phyloP scores from a whole-genome alignment of 208 protist species.

The Chromosphaera perkinsii region DNA sequence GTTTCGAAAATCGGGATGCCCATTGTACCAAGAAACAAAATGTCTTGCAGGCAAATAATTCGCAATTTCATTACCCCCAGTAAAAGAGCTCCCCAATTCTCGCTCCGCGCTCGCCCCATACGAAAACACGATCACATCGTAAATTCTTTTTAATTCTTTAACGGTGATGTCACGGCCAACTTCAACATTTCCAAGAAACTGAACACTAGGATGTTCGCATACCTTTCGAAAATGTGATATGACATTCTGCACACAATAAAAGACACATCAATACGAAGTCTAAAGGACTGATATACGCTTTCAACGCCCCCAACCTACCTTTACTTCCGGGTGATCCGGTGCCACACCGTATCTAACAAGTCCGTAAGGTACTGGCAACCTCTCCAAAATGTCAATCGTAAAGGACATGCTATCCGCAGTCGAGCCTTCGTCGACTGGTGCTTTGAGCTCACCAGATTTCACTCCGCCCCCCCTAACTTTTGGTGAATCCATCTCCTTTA shows the following conservation, averaged over 20 bases:
- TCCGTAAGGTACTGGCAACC: conserved; percentile 86
- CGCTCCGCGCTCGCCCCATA: conserved; percentile 75
- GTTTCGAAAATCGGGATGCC: conserved; percentile 57
- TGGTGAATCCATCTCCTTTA: neutral
- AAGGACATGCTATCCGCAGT: too few relatives aligned
- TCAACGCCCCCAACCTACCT: conserved; percentile 74
- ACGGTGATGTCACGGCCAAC: conserved; percentile 30
- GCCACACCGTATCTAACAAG: conserved; percentile 90
- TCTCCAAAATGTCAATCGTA: conserved; percentile 72
- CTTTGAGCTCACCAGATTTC: too few relatives aligned
- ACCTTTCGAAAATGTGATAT: conserved; percentile 26
- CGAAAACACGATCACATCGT: conserved; percentile 82
- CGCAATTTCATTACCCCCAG: too few relatives aligned
- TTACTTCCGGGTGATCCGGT: conserved; percentile 92
- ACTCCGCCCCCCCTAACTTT: too few relatives aligned
- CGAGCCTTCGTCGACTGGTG: too few relatives aligned
- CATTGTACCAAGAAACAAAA: conserved; percentile 93
- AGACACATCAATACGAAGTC: too few relatives aligned
- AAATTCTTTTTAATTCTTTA: conserved; percentile 61
- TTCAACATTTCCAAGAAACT: conserved; percentile 52
- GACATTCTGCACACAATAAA: conserved; percentile 30
- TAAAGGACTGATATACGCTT: too few relatives aligned
- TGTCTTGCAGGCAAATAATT: conserved; percentile 64
- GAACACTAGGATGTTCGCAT: conserved; percentile 51
- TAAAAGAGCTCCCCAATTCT: too few relatives aligned